phyloP scores from a whole-genome alignment of 176 grass and related monocot genomes.

The Eleusine indica region DNA sequence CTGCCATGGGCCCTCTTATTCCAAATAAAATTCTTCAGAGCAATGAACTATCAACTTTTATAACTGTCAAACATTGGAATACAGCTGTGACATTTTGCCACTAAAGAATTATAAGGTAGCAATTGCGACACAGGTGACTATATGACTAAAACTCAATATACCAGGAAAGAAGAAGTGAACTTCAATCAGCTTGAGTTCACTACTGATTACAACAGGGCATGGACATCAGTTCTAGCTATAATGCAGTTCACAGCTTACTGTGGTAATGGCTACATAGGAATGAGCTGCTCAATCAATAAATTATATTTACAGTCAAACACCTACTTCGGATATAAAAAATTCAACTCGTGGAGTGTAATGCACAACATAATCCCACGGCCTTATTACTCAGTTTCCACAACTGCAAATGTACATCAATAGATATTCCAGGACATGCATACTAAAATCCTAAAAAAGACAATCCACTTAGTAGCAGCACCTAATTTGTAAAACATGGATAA shows the following conservation, averaged over 20 bases:
- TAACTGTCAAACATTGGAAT: not conserved
- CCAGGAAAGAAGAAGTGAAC: not conserved
- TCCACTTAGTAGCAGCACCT: not conserved
- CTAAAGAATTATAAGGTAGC: not conserved
- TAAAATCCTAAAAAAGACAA: not conserved
- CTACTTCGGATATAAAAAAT: not conserved
- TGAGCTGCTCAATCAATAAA: not conserved
- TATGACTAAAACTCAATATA: not conserved
- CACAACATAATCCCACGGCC: too few relatives aligned
- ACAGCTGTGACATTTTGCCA: not conserved
- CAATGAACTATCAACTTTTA: not conserved
- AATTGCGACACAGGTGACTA: not conserved
- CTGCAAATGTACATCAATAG: not conserved
- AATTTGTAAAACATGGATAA: conserved; percentile 12
- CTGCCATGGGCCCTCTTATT: not conserved
- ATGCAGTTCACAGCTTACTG: not conserved
- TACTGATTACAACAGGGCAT: not conserved
- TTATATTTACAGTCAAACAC: not conserved
- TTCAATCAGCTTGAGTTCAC: not conserved
- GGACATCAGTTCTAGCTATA: not conserved
- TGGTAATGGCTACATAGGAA: not conserved
- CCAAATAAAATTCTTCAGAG: not conserved
- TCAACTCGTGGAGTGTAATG: not conserved
- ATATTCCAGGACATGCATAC: not conserved
- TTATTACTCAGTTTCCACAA: too few relatives aligned